A percentile compares a stretch with the other conserved stretches of the same genome.
Evolutionary conservation across 495 filamentous ascomycete genomes (phyloP).

Genomic region (Penicillium taxi): DNA sequence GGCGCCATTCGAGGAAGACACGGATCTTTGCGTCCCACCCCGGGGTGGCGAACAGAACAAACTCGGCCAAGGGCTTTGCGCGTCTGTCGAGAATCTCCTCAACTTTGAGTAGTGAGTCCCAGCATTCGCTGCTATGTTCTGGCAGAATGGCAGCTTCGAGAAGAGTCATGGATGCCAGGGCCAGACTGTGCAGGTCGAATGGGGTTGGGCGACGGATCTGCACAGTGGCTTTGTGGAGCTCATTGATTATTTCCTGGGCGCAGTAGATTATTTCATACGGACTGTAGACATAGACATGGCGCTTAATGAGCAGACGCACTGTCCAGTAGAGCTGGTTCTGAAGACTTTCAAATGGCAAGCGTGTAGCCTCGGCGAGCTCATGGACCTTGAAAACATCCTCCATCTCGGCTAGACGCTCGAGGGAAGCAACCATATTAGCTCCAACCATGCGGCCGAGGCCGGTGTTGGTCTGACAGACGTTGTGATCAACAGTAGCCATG

Average conservation of each 20-base stretch:
- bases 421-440: conserved; percentile 30
- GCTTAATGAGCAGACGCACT: conserved; percentile 52
- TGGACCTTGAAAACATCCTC: conserved; percentile 30
- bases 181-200: conserved; percentile 64
- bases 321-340: conserved; percentile 71
- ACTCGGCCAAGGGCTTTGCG: conserved; percentile 18
- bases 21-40: conserved; percentile 42
- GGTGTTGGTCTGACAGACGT: conserved; percentile 35
- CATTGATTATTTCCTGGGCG: conserved; percentile 50
- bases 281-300: conserved; percentile 47
- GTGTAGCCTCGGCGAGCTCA: conserved; percentile 24
- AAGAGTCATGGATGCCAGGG: conserved; percentile 60
- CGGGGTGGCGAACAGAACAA: conserved; percentile 28
- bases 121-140: conserved; percentile 34
- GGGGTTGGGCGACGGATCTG: conserved; percentile 40
- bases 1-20: conserved; percentile 39
- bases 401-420: conserved; percentile 34
- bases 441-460: conserved; percentile 34
- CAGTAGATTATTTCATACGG: conserved; percentile 55
- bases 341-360: conserved; percentile 35
- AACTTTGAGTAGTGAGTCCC: conserved; percentile 38
- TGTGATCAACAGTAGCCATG: conserved; percentile 27
- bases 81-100: conserved; percentile 40
- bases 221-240: conserved; percentile 47
- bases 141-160: conserved; percentile 53